Evolutionary conservation across 1,284 basidiomycete species (phyloP), one percentile per base, ranked within the genome.

Genomic region (Psilocybe mexicana): DNA sequence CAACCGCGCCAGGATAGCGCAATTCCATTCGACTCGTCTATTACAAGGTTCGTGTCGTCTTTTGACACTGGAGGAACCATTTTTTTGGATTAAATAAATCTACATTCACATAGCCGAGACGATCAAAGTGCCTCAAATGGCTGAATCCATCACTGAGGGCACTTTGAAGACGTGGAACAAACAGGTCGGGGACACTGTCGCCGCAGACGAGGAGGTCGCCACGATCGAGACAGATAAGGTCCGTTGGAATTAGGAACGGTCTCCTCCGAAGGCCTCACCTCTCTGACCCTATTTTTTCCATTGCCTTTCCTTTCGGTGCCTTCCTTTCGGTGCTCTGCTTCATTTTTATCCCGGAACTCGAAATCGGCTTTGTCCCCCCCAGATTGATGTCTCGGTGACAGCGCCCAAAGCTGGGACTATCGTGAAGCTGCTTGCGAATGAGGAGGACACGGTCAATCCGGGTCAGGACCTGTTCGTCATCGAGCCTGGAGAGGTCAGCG

Each of bases 151-250:
- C 77, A 94, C 94, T 14, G 96, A 99, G 77, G 96, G 96, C 54
- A 99, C 96, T 4, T 81, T 99, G 61, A 98, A 96, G 78, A 84
- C 93, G 61, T 99, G 95, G 94, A 83, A 84, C 68, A 98, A 98
- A 80, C 87, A 96, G 77, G 88, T 93, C 52, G 96, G 96, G 44
- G 96, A 99, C 71, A 85, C 79, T 61, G 95, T 99, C 60, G 85
- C 89, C 71, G 89, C 83, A 43, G 94, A 98, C 72, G 96, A 99
- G 78, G 96, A 99, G 79, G 83, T 99, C 57, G 96, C 95, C 26
- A 96, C 94, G 48, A 98, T 99, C 66, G 96, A 99, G 80, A 99
- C 96, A 11, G 96, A 99, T 84, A 98, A 98, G 90, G 95, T 94
- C 63, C 57, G 73, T 61, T 26, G 54, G 43, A 46, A 54, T 42